Percentiles rank a stretch among this genome's conserved stretches.
Conservation (phyloP, 129 eudicot genomes). For the Calendula officinalis region DNA sequence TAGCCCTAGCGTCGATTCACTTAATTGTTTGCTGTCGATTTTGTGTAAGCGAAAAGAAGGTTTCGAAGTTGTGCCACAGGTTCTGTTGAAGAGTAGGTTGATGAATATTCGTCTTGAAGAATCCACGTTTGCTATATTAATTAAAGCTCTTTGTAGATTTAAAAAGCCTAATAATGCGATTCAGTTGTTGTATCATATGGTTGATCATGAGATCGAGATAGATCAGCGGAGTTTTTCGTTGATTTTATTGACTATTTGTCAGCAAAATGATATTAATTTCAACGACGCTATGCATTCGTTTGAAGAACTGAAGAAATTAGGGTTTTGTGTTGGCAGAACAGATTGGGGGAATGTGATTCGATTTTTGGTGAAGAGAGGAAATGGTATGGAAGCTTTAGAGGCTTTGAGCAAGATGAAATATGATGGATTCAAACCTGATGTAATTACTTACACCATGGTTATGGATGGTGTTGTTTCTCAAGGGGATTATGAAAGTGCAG, state of each 20-base stretch:
- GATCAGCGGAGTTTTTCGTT: conserved; percentile 50
- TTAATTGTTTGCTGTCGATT: conserved; percentile 52
- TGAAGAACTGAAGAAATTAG: conserved; percentile 51
- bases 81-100: conserved; percentile 46
- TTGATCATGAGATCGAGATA: conserved; percentile 46
- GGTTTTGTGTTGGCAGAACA: conserved; percentile 42
- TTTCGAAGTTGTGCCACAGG: conserved; percentile 51
- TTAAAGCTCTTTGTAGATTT: conserved; percentile 56
- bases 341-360: conserved; percentile 68
- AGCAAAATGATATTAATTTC: conserved; percentile 23
- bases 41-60: conserved; percentile 46
- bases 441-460: conserved; percentile 49
- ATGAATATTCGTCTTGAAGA: conserved; percentile 63
- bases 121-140: conserved; percentile 48
- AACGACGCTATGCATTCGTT: conserved; percentile 43
- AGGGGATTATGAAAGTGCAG: conserved; percentile 50
- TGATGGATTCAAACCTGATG: conserved; percentile 50
- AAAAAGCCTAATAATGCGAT: conserved; percentile 51
- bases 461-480: conserved; percentile 49
- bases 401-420: conserved; percentile 55
- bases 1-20: conserved; percentile 44
- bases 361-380: conserved; percentile 44
- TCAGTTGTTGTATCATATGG: conserved; percentile 45
- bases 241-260: conserved; percentile 43
- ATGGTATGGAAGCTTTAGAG: conserved; percentile 44